phyloP scores from a whole-genome alignment of 192 early-diverging fungal genomes.

The Podila epigama region DNA sequence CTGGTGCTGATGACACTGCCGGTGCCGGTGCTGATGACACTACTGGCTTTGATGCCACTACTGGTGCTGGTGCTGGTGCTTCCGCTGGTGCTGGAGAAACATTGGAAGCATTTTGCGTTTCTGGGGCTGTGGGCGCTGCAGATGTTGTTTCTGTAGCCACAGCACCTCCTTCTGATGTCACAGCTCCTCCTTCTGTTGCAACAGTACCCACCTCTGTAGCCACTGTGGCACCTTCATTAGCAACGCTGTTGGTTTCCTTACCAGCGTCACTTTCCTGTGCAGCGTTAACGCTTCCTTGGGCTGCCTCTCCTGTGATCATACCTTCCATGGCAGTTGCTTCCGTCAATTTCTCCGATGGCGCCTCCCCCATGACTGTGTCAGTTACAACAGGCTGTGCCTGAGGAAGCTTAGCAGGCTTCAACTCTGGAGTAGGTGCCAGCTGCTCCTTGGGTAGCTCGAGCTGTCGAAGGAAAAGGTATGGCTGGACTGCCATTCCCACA shows the following conservation, averaged over 20 bases:
- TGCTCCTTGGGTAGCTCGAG: constrained; percentile 41
- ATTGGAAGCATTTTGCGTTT: not conserved
- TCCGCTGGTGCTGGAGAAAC: not conserved
- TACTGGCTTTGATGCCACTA: not conserved
- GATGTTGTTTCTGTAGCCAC: too few relatives aligned
- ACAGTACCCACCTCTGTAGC: too few relatives aligned
- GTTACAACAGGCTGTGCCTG: constrained; percentile 9
- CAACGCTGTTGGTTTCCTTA: too few relatives aligned
- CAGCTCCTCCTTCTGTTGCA: not conserved
- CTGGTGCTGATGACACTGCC: not conserved
- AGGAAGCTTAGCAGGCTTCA: constrained; percentile 22
- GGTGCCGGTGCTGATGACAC: not conserved
- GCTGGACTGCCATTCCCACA: constrained; percentile 36
- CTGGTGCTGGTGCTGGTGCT: not conserved
- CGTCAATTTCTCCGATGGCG: too few relatives aligned
- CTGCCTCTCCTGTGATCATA: not conserved
- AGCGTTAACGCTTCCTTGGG: too few relatives aligned
- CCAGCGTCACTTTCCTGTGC: too few relatives aligned
- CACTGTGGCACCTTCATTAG: too few relatives aligned
- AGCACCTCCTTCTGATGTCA: not conserved
- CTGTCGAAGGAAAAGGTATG: constrained; percentile 19
- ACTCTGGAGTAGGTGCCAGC: constrained; percentile 15
- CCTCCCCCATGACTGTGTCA: not conserved
- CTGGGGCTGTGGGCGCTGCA: not conserved
- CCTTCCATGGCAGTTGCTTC: not conserved